Base-by-base conservation (phyloP, 306 rosid species). In the Cicer arietinum region DNA sequence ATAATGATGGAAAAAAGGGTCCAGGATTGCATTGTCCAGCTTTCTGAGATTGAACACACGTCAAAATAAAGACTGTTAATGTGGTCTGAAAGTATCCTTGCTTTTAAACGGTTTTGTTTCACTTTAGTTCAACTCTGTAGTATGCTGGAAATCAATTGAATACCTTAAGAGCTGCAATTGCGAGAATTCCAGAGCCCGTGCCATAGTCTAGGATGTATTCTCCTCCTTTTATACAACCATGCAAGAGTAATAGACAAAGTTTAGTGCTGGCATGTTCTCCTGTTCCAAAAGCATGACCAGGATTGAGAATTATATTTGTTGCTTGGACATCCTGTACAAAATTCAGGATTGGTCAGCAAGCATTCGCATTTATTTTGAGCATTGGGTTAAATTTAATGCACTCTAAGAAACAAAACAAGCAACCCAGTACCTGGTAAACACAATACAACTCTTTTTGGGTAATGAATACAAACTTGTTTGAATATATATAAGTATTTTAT, bases 101-200 rank as follows among this genome's bases (percentile, higher is more conserved):
- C 18, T 79, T 62, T 48, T 7, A 1, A 69, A 12, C 44, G 44
- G 6, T 79, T 20, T 50, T 41, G 25, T 53, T 78, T 68, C 77
- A 58, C 53, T 57, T 71, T 8, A 52, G 65, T 54, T 73, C 77
- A 39, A 60, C 10, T 53, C 61, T 12, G 67, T 18, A 37, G 76
- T 67, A 62, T 50, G 22, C 40, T 8, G 12, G 39, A 42, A 10
- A 76, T 39, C n/a, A 65, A 77, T 39, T 57, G 16, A 37, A 77
- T 84, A 91, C 98, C 98, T 91, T 91, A 5, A 91, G 77, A 62
- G 97, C 93, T 62, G 92, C 94, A 66, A 94, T 86, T 51, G 97
- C 92, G 12, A 94, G 98, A 87, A 94, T 84, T 80, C 97, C 98
- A 79, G 98, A 82, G 50, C 98, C 97, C 3, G 97, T 94, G 82